phyloP scores from a whole-genome alignment of 331 rosid genomes.

The Telfairia occidentalis region DNA sequence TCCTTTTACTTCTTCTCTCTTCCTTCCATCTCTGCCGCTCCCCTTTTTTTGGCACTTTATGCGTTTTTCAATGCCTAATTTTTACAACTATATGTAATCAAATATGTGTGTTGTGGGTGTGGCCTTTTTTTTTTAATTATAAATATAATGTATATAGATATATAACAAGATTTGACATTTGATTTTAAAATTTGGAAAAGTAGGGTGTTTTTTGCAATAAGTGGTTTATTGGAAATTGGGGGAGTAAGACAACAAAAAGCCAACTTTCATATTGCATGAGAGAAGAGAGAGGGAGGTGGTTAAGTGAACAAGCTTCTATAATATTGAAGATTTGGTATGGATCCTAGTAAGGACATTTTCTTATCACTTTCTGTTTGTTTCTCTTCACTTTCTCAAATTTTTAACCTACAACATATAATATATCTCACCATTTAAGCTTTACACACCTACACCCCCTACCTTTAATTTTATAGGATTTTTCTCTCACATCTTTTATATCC shows the following conservation, averaged over 20 bases:
- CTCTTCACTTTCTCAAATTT: background rate
- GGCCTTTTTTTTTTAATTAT: background rate
- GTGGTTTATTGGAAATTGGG: background rate
- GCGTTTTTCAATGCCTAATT: background rate
- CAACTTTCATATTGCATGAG: slow-evolving; percentile 4
- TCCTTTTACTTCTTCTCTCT: background rate
- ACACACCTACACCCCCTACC: background rate
- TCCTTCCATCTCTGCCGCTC: too few species aligned
- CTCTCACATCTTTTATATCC: background rate
- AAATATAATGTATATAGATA: too few species aligned
- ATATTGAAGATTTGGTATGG: background rate
- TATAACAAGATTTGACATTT: background rate
- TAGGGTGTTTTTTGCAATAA: background rate
- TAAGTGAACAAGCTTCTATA: background rate
- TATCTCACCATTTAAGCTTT: background rate
- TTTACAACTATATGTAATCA: background rate
- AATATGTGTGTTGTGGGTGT: background rate
- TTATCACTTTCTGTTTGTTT: background rate
- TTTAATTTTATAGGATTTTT: background rate
- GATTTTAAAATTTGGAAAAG: background rate
- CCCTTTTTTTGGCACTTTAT: background rate
- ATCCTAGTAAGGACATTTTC: background rate
- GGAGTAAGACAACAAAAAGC: slow-evolving; percentile 4
- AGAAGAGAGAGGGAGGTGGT: background rate
- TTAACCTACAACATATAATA: background rate